A percentile compares a stretch with the other conserved stretches of the same genome.
phyloP scores from a whole-genome alignment of 768 basidiomycete species.

The Rhodosporidiobolus odoratus region DNA sequence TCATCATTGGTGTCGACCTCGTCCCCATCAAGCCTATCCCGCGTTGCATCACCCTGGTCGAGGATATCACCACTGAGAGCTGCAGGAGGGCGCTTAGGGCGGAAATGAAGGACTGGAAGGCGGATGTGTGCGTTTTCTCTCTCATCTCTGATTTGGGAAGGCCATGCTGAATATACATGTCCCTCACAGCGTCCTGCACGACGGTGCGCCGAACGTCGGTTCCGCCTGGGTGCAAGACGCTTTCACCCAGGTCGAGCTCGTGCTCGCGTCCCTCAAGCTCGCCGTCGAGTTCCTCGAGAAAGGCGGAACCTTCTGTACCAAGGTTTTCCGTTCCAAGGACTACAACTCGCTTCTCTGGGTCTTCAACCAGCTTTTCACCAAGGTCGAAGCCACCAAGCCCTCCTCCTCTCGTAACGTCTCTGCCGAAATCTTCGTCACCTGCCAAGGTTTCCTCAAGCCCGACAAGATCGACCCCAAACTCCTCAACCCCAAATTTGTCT shows the following conservation, averaged over 20 bases:
- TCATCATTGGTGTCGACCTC: conserved; percentile 74
- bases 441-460: conserved; percentile 87
- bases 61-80: conserved; percentile 87
- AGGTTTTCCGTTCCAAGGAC: conserved; percentile 95
- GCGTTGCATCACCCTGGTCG: conserved; percentile 78
- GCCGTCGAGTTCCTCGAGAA: conserved; percentile 80
- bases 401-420: conserved; percentile 98
- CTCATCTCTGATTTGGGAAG: too few relatives aligned
- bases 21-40: conserved; percentile 95
- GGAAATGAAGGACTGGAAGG: conserved; percentile 97
- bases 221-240: conserved; percentile 99
- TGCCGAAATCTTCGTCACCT: conserved; percentile 98
- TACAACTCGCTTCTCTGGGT: conserved; percentile 99
- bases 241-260: conserved; percentile 92
- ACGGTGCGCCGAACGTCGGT: conserved; percentile 99
- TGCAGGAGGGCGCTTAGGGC: conserved; percentile 79
- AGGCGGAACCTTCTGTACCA: conserved; percentile 89
- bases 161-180: too few relatives aligned
- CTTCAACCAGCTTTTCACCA: conserved; percentile 89
- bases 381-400: conserved; percentile 97
- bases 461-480: conserved; percentile 96
- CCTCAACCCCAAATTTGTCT: conserved; percentile 93
- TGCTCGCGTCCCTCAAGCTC: conserved; percentile 55
- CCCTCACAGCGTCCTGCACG: conserved; percentile 66
- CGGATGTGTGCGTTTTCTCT: conserved; percentile 58